phyloP scores from a whole-genome alignment of 2,329 filamentous ascomycete genomes.

The Cercospora beticola region DNA sequence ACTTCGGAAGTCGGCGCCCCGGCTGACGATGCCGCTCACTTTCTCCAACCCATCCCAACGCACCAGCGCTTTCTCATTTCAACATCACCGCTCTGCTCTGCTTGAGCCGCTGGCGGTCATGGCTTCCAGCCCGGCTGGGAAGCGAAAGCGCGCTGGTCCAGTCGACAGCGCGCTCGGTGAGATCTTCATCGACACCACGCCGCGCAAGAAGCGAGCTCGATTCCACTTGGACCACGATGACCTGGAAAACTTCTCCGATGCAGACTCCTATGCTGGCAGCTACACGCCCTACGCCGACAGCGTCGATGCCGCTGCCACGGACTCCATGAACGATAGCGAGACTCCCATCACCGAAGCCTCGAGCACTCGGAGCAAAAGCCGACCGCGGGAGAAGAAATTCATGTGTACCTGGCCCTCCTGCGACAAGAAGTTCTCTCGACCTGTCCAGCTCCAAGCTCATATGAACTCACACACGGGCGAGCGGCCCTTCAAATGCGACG shows the following conservation, averaged over 20 bases:
- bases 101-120: neutral
- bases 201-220: slow-evolving; percentile 19
- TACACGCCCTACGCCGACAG: slow-evolving; percentile 16
- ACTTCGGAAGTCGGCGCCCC: neutral
- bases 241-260: slow-evolving; percentile 13
- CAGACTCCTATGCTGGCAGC: slow-evolving; percentile 13
- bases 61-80: neutral
- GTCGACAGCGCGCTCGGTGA: slow-evolving; percentile 14
- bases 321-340: slow-evolving; percentile 21
- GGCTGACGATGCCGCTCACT: neutral
- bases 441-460: slow-evolving; percentile 75
- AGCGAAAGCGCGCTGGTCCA: slow-evolving; percentile 17
- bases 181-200: slow-evolving; percentile 15
- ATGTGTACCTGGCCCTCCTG: slow-evolving; percentile 73
- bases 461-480: slow-evolving; percentile 82
- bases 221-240: slow-evolving; percentile 6
- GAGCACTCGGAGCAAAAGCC: slow-evolving; percentile 25
- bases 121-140: slow-evolving; percentile 10
- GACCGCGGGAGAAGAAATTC: slow-evolving; percentile 68
- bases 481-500: slow-evolving; percentile 71
- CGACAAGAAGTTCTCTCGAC: slow-evolving; percentile 81
- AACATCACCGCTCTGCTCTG: neutral
- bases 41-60: neutral
- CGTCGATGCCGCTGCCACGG: slow-evolving; percentile 13
- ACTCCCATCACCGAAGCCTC: slow-evolving; percentile 27